Evolutionary conservation across 495 filamentous ascomycete genomes (phyloP).

Genomic region (Penicillium herquei): DNA sequence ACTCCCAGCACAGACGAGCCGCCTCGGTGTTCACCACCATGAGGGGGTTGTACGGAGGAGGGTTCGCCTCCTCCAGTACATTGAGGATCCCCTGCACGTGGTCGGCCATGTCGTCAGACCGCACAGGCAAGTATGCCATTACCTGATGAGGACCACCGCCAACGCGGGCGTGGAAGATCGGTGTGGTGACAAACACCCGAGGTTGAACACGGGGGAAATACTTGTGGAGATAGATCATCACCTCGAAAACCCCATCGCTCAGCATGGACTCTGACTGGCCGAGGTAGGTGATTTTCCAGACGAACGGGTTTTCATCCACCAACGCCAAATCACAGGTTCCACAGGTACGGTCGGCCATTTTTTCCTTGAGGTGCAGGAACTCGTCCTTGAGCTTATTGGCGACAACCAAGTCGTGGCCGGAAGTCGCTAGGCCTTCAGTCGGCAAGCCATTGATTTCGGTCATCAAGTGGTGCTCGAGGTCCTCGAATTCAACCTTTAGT

Average conservation of each 20-base stretch:
- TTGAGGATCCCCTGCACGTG: constrained; percentile 86
- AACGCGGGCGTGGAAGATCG: constrained; percentile 87
- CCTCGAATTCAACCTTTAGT: constrained; percentile 63
- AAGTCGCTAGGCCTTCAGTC: constrained; percentile 53
- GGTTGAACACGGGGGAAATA: constrained; percentile 91
- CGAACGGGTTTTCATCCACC: constrained; percentile 55
- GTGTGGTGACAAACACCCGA: constrained; percentile 74
- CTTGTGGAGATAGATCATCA: constrained; percentile 80
- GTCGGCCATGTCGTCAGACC: constrained; percentile 72
- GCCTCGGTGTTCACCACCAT: constrained; percentile 87
- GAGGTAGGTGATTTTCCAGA: constrained; percentile 73
- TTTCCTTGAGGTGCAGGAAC: background rate
- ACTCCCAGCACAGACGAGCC: constrained; percentile 84
- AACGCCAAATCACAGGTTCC: constrained; percentile 73
- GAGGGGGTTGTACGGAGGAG: constrained; percentile 79
- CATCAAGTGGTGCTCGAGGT: constrained; percentile 66
- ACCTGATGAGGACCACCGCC: constrained; percentile 65
- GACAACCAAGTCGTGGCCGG: no score
- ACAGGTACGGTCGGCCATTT: constrained; percentile 64
- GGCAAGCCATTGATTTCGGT: constrained; percentile 73
- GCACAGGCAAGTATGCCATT: constrained; percentile 76
- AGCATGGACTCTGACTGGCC: constrained; percentile 90
- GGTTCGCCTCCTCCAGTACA: constrained; percentile 79
- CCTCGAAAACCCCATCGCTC: constrained; percentile 85
- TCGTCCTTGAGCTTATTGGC: no score